Conservation (phyloP, 768 basidiomycete genomes). For the Saitozyma sp. region DNA sequence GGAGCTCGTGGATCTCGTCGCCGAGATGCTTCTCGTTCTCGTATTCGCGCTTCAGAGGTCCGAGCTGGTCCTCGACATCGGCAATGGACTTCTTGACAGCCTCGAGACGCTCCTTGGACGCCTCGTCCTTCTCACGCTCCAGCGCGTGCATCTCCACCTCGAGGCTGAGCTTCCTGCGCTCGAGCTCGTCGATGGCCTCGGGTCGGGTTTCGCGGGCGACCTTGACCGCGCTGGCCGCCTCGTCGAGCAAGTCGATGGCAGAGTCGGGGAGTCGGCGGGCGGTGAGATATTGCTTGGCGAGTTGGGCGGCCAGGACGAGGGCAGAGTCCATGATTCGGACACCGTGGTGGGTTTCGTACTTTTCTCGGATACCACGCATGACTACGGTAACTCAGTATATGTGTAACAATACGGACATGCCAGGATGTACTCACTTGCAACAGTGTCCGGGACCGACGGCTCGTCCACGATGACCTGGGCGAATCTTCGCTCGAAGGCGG, state of each 20-base stretch:
- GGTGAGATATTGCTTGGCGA: constrained; percentile 86
- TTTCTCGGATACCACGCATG: constrained; percentile 87
- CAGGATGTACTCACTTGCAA: constrained; percentile 59
- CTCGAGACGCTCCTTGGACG: constrained; percentile 78
- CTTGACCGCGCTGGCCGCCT: constrained; percentile 79
- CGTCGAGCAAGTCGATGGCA: constrained; percentile 89
- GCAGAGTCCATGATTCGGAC: constrained; percentile 85
- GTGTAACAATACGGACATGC: not conserved
- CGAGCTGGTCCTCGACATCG: constrained; percentile 79
- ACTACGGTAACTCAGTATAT: constrained; percentile 45
- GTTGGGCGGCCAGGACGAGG: constrained; percentile 80
- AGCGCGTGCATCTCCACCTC: constrained; percentile 94
- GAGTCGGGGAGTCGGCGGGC: constrained; percentile 55
- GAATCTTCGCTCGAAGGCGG: constrained; percentile 85
- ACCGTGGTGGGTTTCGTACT: constrained; percentile 77
- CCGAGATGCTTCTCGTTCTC: constrained; percentile 80
- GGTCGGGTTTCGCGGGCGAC: constrained; percentile 93
- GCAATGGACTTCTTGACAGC: constrained; percentile 74
- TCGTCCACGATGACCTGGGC: constrained; percentile 93
- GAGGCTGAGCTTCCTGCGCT: constrained; percentile 82
- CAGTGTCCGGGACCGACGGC: constrained; percentile 81
- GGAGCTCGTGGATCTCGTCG: constrained; percentile 72
- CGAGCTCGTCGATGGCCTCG: constrained; percentile 86
- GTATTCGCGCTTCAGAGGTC: constrained; percentile 78
- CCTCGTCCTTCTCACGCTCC: constrained; percentile 84